Evolutionary conservation across 371 early-diverging fungal genomes (phyloP), one percentile per base, ranked within the genome.

Genomic region (Aphelidium insulamus): DNA sequence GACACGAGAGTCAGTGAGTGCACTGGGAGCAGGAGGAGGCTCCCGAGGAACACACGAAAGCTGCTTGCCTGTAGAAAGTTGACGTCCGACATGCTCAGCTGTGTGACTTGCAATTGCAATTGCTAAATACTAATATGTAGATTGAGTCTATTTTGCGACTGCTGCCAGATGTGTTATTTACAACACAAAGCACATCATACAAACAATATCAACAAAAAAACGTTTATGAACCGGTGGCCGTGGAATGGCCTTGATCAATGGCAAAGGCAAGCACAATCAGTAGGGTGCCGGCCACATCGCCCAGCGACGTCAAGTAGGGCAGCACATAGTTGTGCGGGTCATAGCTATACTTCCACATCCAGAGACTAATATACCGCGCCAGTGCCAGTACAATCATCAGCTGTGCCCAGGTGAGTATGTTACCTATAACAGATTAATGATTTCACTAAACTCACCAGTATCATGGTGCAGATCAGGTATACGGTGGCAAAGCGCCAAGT

Each of bases 291-390:
- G 41, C 26, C 28, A 55, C 43, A 28, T 49, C 56, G 32, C 54
- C 46, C 9, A 49, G 36, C 2, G 50, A 44, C 0, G 50, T 50
- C 10, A 17, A 21, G 22, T 72, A 64, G 12, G 84, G 80, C 38
- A 80, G 51, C n/a, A 73, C 72, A 43, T 75, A 78, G 44, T 79
- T 75, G 34, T 83, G 80, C 7, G 81, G 81, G 36, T 83, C 80
- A 32, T 74, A 69, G 14, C 67, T 64, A 23, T 54, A 50, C 22
- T 54, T 43, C 84, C 84, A 83, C 26, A 73, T 57, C 8, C 43
- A 22, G 6, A 48, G 30, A 3, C 70, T 63, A 51, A 67, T 63
- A 28, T 43, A 54, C 42, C 60, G 60, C 9, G 67, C 69, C 46
- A 77, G 49, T 0, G 35, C 14, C 29, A 58, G 35, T 5, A 66